A percentile compares a stretch with the other conserved stretches of the same genome.
phyloP scores from a whole-genome alignment of 805 yeast genomes.

The Candida sithepensis region DNA sequence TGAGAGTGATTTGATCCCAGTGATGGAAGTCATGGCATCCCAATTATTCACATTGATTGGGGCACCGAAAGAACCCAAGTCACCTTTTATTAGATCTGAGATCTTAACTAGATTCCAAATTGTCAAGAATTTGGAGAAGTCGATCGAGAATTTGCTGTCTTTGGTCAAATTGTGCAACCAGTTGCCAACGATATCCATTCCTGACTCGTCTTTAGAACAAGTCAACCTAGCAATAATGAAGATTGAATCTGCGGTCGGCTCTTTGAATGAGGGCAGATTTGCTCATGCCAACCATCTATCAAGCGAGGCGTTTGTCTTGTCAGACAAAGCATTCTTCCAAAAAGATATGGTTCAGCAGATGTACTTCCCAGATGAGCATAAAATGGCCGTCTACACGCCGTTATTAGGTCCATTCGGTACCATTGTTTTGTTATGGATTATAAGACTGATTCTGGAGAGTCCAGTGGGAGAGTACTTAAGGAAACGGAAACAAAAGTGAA shows the following conservation, averaged over 20 bases:
- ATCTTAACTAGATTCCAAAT: constrained; percentile 58
- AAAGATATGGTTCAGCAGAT: constrained; percentile 94
- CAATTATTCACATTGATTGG: constrained; percentile 77
- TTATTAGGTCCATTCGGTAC: constrained; percentile 80
- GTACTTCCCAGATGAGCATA: constrained; percentile 93
- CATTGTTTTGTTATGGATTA: constrained; percentile 50
- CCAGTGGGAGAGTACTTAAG: neutral
- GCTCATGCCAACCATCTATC: constrained; percentile 36
- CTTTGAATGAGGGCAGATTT: constrained; percentile 33
- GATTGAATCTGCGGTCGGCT: constrained; percentile 36
- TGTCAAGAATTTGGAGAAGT: constrained; percentile 52
- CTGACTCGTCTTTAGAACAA: constrained; percentile 59
- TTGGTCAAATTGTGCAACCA: constrained; percentile 64
- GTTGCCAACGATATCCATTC: constrained; percentile 79
- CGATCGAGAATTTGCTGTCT: constrained; percentile 70
- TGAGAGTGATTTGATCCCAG: constrained; percentile 46
- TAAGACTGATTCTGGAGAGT: constrained; percentile 33
- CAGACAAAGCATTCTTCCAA: constrained; percentile 83
- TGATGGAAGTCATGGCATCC: constrained; percentile 66
- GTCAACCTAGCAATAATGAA: constrained; percentile 48
- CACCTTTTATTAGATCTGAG: constrained; percentile 63
- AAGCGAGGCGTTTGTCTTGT: constrained; percentile 53
- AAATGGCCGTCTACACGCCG: constrained; percentile 90
- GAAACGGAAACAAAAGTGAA: no score
- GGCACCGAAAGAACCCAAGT: constrained; percentile 51